Evolutionary conservation across 1,139 yeast genomes (phyloP).

Genomic region (Taphrina betulina): DNA sequence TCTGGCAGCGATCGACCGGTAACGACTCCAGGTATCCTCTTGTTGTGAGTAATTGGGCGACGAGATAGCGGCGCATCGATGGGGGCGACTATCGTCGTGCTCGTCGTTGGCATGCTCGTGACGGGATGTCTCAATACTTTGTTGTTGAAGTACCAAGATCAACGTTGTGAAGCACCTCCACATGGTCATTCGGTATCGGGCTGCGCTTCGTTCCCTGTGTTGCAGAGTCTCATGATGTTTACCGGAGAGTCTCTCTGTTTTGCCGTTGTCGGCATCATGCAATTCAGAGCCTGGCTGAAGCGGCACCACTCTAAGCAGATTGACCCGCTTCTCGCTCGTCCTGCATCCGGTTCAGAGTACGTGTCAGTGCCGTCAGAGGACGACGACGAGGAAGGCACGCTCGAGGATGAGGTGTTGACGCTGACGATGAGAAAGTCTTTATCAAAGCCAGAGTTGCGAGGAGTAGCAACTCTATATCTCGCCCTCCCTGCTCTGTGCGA

Average conservation of each 20-base stretch:
- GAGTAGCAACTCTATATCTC: conserved; percentile 38
- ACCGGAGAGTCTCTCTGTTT: conserved; percentile 62
- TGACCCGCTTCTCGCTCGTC: not conserved
- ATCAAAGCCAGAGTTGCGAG: conserved; percentile 14
- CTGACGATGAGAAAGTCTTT: conserved; percentile 34
- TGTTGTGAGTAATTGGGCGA: too few relatives aligned
- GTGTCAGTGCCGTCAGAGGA: conserved; percentile 6
- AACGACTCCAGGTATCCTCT: too few relatives aligned
- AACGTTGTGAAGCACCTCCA: not conserved
- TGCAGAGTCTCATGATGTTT: conserved; percentile 81
- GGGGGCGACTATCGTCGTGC: conserved; percentile 23
- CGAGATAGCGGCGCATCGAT: too few relatives aligned
- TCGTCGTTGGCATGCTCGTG: conserved; percentile 49
- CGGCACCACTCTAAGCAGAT: not conserved
- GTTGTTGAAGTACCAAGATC: conserved; percentile 73
- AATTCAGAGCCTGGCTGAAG: not conserved
- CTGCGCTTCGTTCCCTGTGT: conserved; percentile 45
- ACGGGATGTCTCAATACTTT: conserved; percentile 74
- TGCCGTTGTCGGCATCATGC: conserved; percentile 7
- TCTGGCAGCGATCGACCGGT: too few relatives aligned
- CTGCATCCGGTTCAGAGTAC: not conserved
- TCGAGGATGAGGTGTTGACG: conserved; percentile 1
- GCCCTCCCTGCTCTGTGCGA: conserved; percentile 72
- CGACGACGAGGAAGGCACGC: not conserved
- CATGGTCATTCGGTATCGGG: not conserved